Conservation (phyloP, 1,284 basidiomycete genomes). For the Irpex sp. region DNA sequence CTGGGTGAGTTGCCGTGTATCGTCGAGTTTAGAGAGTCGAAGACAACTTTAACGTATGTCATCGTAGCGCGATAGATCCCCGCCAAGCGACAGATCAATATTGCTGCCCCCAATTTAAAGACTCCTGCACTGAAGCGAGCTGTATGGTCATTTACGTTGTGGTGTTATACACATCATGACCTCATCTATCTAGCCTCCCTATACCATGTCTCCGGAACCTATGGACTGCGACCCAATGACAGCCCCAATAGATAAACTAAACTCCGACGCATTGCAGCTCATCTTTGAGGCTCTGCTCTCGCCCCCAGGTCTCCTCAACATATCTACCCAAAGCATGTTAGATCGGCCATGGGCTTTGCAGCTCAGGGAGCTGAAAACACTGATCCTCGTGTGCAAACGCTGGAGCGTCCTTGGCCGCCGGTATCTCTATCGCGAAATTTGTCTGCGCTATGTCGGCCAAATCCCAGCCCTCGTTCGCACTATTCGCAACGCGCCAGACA, state of each 20-base stretch:
- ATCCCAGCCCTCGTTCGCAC: not conserved
- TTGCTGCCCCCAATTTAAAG: too few species aligned
- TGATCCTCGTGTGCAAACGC: not conserved
- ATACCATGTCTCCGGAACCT: not conserved
- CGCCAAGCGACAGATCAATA: too few species aligned
- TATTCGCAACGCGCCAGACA: not conserved
- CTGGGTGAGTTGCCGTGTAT: too few species aligned
- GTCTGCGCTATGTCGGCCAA: not conserved
- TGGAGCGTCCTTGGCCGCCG: not conserved
- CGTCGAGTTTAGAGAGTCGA: too few species aligned
- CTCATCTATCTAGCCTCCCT: not conserved
- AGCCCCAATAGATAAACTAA: not conserved
- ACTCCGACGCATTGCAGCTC: not conserved
- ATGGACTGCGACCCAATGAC: not conserved
- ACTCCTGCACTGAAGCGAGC: too few species aligned
- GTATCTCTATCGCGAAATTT: not conserved
- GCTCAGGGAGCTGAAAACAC: not conserved
- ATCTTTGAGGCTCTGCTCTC: not conserved
- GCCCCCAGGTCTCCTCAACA: not conserved
- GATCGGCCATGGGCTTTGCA: not conserved
- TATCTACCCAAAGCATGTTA: not conserved
- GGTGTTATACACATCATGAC: not conserved
- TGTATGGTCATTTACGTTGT: too few species aligned
- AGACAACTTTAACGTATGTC: too few species aligned
- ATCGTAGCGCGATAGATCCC: too few species aligned